Percentiles rank a stretch among this genome's conserved stretches.
phyloP scores from a whole-genome alignment of 1,284 basidiomycete species.

The Dichomitus squalens region DNA sequence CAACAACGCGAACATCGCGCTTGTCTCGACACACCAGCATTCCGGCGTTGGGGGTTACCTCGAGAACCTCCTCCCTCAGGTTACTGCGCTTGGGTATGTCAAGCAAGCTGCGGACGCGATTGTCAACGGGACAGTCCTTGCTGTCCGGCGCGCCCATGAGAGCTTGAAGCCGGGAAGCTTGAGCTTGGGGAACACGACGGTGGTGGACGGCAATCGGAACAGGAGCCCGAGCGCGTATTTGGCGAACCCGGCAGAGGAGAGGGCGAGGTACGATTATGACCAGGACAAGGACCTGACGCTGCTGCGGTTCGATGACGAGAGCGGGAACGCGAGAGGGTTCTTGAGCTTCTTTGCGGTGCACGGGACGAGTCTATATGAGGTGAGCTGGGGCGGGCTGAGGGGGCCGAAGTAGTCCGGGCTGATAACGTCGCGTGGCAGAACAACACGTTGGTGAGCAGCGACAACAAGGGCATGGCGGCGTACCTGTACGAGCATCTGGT shows the following conservation, averaged over 20 bases:
- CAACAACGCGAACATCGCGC: slow-evolving; percentile 71
- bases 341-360: slow-evolving; percentile 82
- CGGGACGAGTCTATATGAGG: slow-evolving; percentile 77
- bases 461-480: slow-evolving; percentile 86
- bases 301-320: slow-evolving; percentile 61
- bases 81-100: slow-evolving; percentile 78
- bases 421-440: slow-evolving; percentile 47
- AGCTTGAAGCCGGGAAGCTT: slow-evolving; percentile 62
- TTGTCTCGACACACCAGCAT: slow-evolving; percentile 79
- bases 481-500: slow-evolving; percentile 74
- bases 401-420: not conserved
- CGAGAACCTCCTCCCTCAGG: slow-evolving; percentile 75
- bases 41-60: slow-evolving; percentile 81
- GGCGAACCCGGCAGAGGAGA: slow-evolving; percentile 70
- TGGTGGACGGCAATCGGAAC: slow-evolving; percentile 73
- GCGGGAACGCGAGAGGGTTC: slow-evolving; percentile 63
- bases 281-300: slow-evolving; percentile 75
- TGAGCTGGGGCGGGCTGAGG: slow-evolving; percentile 31
- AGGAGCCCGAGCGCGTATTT: slow-evolving; percentile 74
- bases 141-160: slow-evolving; percentile 69
- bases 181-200: slow-evolving; percentile 67
- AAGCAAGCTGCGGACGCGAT: slow-evolving; percentile 70
- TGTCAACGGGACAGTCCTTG: slow-evolving; percentile 67
- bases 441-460: slow-evolving; percentile 74
- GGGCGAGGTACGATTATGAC: slow-evolving; percentile 65